Percentiles rank a stretch among this genome's conserved stretches.
Conservation (phyloP, 805 yeast genomes). For the Wickerhamiella australiensis region DNA sequence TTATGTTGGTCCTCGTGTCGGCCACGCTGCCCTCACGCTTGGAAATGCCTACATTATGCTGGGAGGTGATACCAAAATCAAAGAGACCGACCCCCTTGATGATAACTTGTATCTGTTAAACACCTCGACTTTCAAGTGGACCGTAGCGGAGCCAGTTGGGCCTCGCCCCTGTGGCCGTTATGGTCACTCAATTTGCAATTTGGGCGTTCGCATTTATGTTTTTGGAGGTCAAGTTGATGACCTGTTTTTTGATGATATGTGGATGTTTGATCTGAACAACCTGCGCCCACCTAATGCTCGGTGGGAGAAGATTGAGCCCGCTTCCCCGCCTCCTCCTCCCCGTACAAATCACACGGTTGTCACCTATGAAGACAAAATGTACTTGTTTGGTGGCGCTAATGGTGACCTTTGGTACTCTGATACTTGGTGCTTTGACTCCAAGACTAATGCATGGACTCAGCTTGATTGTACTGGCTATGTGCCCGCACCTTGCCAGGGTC, state of each 20-base stretch:
- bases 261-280: slow-evolving; percentile 74
- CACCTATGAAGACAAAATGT: slow-evolving; percentile 63
- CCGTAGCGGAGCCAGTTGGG: slow-evolving; percentile 62
- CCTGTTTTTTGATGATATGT: slow-evolving; percentile 67
- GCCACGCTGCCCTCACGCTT: slow-evolving; percentile 81
- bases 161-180: slow-evolving; percentile 82
- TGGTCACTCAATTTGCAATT: slow-evolving; percentile 81
- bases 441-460: slow-evolving; percentile 54
- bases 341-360: slow-evolving; percentile 86
- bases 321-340: slow-evolving; percentile 38
- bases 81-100: slow-evolving; percentile 63
- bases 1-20: slow-evolving; percentile 72
- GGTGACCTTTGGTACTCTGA: slow-evolving; percentile 58
- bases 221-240: slow-evolving; percentile 95
- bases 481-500: slow-evolving; percentile 90
- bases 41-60: slow-evolving; percentile 92
- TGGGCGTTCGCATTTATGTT: slow-evolving; percentile 52
- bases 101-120: slow-evolving; percentile 81
- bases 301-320: slow-evolving; percentile 65
- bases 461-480: slow-evolving; percentile 53
- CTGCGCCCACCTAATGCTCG: slow-evolving; percentile 72
- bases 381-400: slow-evolving; percentile 88
- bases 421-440: slow-evolving; percentile 70
- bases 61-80: slow-evolving; percentile 86
- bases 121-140: slow-evolving; percentile 66